Percentiles rank a stretch among this genome's conserved stretches.
Evolutionary conservation across 2,329 filamentous ascomycete species (phyloP).

Genomic region (Beauveria sp.): DNA sequence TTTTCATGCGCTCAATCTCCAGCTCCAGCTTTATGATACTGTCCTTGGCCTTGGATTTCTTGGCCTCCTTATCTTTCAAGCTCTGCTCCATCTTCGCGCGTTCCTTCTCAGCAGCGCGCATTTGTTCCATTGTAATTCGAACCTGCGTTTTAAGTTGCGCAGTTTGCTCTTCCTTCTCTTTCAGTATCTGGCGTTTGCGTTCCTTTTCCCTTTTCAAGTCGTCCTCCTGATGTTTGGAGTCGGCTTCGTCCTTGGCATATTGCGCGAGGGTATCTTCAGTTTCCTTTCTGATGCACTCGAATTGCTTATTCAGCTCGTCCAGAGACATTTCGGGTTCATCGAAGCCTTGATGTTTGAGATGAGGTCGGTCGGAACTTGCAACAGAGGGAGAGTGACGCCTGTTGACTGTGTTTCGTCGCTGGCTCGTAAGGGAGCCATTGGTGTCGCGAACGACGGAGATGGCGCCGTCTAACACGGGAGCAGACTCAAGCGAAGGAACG

Average conservation of each 20-base stretch:
- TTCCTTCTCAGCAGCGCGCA: conserved; percentile 71
- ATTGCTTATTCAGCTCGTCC: conserved; percentile 70
- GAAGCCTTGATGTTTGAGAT: conserved; percentile 33
- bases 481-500: conserved; percentile 53
- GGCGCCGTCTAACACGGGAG: conserved; percentile 52
- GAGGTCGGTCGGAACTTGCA: conserved; percentile 44
- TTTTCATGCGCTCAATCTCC: conserved; percentile 52
- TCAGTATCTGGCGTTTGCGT: conserved; percentile 66
- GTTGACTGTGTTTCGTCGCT: conserved; percentile 51
- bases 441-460: conserved; percentile 57
- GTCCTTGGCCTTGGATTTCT: conserved; percentile 62
- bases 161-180: conserved; percentile 86
- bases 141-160: conserved; percentile 77
- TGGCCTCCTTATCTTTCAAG: conserved; percentile 60
- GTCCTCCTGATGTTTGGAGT: conserved; percentile 57
- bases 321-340: conserved; percentile 59
- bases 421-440: conserved; percentile 35
- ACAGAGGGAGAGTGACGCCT: conserved; percentile 70
- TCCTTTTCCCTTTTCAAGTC: conserved; percentile 73
- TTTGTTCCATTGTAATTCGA: conserved; percentile 70
- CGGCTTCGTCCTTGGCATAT: conserved; percentile 63
- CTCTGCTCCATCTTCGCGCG: conserved; percentile 69
- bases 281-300: conserved; percentile 74
- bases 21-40: conserved; percentile 62
- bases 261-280: conserved; percentile 70